Conservation (phyloP, 2,329 filamentous ascomycete species). For the Phaeosphaeriaceae sp. region DNA sequence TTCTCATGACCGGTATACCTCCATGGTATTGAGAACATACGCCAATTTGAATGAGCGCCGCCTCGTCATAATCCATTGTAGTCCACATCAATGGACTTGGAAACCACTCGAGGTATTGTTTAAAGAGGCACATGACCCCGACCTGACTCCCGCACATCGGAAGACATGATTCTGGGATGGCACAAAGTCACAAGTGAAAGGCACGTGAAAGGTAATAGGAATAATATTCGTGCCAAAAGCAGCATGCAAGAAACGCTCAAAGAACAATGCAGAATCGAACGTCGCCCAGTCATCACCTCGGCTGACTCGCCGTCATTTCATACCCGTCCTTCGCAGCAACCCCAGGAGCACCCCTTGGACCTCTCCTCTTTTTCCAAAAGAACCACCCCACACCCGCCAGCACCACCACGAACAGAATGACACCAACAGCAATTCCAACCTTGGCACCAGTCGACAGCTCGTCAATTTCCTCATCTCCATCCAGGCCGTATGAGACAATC, state of each 20-base stretch:
- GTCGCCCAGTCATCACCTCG: not conserved
- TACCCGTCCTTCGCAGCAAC: slow-evolving; percentile 4
- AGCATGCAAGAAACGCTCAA: slow-evolving; percentile 1
- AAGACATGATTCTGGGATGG: too few species aligned
- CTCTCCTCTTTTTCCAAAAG: slow-evolving; percentile 10
- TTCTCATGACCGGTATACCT: not conserved
- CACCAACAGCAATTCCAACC: slow-evolving; percentile 12
- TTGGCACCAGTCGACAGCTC: slow-evolving; percentile 18
- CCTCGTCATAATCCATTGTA: too few species aligned
- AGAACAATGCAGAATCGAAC: not conserved
- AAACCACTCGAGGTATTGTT: too few species aligned
- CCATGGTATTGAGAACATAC: not conserved
- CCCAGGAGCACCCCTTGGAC: not conserved
- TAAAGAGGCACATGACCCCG: too few species aligned
- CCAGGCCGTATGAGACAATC: slow-evolving; percentile 28
- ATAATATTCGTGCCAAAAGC: not conserved
- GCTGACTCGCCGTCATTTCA: not conserved
- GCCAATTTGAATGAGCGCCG: too few species aligned
- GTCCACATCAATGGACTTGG: too few species aligned
- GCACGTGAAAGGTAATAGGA: not conserved
- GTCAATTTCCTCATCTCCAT: slow-evolving; percentile 4
- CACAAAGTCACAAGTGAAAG: not conserved
- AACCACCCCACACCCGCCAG: slow-evolving; percentile 8
- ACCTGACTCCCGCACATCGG: too few species aligned
- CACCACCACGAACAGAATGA: slow-evolving; percentile 5